Conservation (phyloP, 2,329 filamentous ascomycete genomes). For the Neonectria neomacrospora region DNA sequence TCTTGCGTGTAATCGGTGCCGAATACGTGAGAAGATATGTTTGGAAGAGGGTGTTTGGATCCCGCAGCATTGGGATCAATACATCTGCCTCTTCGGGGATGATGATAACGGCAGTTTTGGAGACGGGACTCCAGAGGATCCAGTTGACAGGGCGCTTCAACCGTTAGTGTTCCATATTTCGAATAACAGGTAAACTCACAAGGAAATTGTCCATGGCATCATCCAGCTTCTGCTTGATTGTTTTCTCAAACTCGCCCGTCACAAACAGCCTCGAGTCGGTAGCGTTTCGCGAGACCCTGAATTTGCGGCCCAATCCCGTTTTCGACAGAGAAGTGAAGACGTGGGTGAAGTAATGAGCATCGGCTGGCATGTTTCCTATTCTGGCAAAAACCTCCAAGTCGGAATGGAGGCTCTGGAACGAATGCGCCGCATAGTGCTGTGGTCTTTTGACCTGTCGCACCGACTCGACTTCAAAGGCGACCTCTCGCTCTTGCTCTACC, state of each 20-base stretch:
- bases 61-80: slow-evolving; percentile 58
- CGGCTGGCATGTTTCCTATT: slow-evolving; percentile 57
- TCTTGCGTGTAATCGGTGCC: slow-evolving; percentile 58
- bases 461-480: slow-evolving; percentile 66
- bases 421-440: slow-evolving; percentile 52
- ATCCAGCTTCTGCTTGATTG: slow-evolving; percentile 37
- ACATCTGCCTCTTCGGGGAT: slow-evolving; percentile 71
- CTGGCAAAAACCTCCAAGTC: slow-evolving; percentile 60
- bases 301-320: slow-evolving; percentile 51
- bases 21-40: slow-evolving; percentile 64
- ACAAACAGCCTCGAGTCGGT: slow-evolving; percentile 44
- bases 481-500: slow-evolving; percentile 67
- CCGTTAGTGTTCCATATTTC: slow-evolving; percentile 15
- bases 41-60: slow-evolving; percentile 6
- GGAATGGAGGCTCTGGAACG: slow-evolving; percentile 58
- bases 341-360: slow-evolving; percentile 49
- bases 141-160: slow-evolving; percentile 63
- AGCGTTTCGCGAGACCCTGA: slow-evolving; percentile 37
- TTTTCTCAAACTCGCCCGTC: slow-evolving; percentile 45
- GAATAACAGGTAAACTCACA: slow-evolving; percentile 20
- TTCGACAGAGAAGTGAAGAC: slow-evolving; percentile 47
- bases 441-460: slow-evolving; percentile 66
- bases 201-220: slow-evolving; percentile 39
- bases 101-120: slow-evolving; percentile 63
- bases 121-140: slow-evolving; percentile 64